These are phyloP conservation scores for Clavispora phyllophila DNA, from an alignment of 805 yeast genomes.

Conservation along the genomic window DNA sequence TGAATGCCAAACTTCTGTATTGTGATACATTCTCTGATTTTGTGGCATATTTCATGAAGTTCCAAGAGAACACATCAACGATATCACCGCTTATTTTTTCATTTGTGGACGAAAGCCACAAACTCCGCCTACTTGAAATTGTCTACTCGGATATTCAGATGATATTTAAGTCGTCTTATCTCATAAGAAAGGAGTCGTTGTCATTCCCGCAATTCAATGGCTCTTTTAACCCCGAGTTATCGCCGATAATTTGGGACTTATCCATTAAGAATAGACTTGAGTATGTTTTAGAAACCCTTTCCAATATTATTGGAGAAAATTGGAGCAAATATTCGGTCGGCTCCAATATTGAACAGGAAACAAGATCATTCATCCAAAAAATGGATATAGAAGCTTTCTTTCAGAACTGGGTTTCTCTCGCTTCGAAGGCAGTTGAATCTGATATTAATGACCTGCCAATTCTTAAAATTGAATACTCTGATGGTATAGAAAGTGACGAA, in stretches of 20 bases:
- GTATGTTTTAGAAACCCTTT: slow-evolving; percentile 21
- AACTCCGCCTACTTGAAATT: slow-evolving; percentile 24
- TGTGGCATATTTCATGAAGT: slow-evolving; percentile 20
- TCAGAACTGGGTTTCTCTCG: slow-evolving; percentile 43
- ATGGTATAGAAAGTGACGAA: neutral
- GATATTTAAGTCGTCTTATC: slow-evolving; percentile 2
- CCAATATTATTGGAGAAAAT: slow-evolving; percentile 25
- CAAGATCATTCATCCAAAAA: slow-evolving; percentile 39
- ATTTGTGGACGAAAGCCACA: slow-evolving; percentile 33
- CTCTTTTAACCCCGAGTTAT: neutral
- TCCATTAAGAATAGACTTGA: slow-evolving; percentile 15
- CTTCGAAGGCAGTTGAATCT: neutral
- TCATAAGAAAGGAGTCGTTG: neutral
- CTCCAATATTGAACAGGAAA: slow-evolving; percentile 49
- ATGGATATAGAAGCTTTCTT: slow-evolving; percentile 40
- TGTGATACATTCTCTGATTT: slow-evolving; percentile 27
- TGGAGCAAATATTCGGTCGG: slow-evolving; percentile 48
- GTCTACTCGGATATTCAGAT: slow-evolving; percentile 24
- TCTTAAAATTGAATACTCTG: neutral
- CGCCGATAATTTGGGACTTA: neutral
- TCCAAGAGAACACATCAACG: slow-evolving; percentile 10
- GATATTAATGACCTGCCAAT: neutral
- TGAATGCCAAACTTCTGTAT: slow-evolving; percentile 22
- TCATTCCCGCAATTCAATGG: neutral
- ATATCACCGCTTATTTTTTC: slow-evolving; percentile 9